Evolutionary conservation across 768 basidiomycete genomes (phyloP).

Genomic region (Auriscalpium vulgare): DNA sequence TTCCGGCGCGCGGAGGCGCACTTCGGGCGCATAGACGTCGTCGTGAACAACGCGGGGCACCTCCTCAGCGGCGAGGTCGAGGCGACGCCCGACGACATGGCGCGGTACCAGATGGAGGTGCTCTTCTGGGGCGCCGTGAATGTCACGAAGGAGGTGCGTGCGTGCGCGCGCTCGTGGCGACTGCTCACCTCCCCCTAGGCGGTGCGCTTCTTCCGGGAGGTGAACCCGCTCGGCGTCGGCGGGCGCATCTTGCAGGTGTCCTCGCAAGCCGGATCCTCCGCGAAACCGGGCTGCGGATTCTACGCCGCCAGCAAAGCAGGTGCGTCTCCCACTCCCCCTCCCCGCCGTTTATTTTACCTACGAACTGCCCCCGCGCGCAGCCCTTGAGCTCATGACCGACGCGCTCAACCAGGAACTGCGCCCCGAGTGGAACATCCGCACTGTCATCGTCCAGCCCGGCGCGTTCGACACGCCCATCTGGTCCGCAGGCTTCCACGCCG

Average conservation of each 20-base stretch:
- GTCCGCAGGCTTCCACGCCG: background rate
- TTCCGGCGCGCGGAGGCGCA: background rate
- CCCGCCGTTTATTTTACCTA: background rate
- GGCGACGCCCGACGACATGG: background rate
- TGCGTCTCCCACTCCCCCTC: background rate
- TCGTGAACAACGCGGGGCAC: slow-evolving; percentile 1
- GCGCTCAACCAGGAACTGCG: background rate
- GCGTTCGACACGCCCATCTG: background rate
- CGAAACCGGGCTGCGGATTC: background rate
- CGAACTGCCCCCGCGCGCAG: background rate
- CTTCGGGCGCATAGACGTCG: slow-evolving; percentile 2
- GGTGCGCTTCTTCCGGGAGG: background rate
- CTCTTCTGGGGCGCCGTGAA: slow-evolving; percentile 2
- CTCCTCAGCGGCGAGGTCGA: background rate
- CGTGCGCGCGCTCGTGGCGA: background rate
- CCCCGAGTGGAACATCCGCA: background rate
- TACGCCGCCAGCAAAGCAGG: background rate
- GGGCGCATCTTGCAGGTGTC: background rate
- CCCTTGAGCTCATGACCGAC: background rate
- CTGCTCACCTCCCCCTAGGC: background rate
- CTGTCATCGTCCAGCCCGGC: background rate
- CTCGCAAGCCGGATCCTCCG: background rate
- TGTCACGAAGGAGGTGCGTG: background rate
- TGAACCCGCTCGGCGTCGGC: background rate
- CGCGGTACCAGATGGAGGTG: background rate